These are phyloP conservation scores for Sphaerulina vaccinii DNA, from an alignment of 2,329 filamentous ascomycete genomes.

Conservation along the genomic window DNA sequence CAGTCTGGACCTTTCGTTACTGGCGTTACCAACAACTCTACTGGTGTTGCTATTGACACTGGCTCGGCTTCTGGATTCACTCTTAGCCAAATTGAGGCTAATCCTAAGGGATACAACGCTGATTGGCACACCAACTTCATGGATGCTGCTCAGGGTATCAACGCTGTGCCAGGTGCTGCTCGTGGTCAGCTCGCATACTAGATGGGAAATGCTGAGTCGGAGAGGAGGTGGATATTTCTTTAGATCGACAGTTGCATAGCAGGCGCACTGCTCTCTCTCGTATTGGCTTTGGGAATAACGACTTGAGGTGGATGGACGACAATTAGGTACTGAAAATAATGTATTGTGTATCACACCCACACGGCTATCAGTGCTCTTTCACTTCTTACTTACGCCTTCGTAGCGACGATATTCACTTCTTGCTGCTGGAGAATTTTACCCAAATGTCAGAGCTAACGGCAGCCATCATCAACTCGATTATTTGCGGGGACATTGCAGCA, in stretches of 20 bases:
- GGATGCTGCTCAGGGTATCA: slow-evolving; percentile 53
- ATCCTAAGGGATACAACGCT: slow-evolving; percentile 53
- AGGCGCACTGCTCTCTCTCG: not conserved
- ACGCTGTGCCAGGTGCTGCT: slow-evolving; percentile 52
- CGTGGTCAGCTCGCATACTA: slow-evolving; percentile 49
- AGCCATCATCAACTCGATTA: too few species aligned
- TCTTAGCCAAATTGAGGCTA: slow-evolving; percentile 52
- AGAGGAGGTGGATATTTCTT: not conserved
- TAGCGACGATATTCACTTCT: not conserved
- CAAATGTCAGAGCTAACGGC: too few species aligned
- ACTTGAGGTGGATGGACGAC: not conserved
- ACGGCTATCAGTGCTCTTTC: not conserved
- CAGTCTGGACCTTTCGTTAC: slow-evolving; percentile 47
- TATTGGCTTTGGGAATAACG: not conserved
- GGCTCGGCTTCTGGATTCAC: slow-evolving; percentile 52
- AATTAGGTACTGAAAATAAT: not conserved
- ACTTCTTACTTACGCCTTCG: not conserved
- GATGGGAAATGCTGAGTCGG: not conserved
- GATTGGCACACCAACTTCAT: slow-evolving; percentile 58
- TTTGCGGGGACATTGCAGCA: too few species aligned
- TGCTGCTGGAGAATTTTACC: too few species aligned
- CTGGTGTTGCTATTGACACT: slow-evolving; percentile 46
- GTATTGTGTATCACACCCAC: not conserved
- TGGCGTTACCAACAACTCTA: slow-evolving; percentile 40
- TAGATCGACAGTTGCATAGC: slow-evolving; percentile 4